Evolutionary conservation across 1,284 basidiomycete genomes (phyloP).

Genomic region (Ganoderma lucidum): DNA sequence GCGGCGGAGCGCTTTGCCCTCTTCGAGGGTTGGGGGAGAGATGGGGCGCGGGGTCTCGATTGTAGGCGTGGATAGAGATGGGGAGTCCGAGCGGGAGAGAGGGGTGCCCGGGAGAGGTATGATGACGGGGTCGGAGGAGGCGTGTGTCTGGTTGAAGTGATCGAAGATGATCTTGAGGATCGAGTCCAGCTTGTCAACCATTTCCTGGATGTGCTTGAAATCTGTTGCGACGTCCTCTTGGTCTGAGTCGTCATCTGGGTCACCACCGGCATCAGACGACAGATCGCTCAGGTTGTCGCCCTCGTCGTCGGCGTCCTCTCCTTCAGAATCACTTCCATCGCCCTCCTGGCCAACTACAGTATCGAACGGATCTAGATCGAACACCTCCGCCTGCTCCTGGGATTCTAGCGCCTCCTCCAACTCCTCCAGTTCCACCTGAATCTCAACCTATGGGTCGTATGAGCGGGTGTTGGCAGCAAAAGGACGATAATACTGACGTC

Average conservation of each 20-base stretch:
- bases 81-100: slow-evolving; percentile 34
- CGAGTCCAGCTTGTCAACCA: slow-evolving; percentile 91
- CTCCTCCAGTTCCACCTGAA: slow-evolving; percentile 95
- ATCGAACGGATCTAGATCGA: slow-evolving; percentile 87
- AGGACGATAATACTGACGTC: slow-evolving; percentile 72
- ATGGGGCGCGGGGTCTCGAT: slow-evolving; percentile 25
- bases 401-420: slow-evolving; percentile 75
- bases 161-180: slow-evolving; percentile 89
- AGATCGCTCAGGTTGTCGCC: slow-evolving; percentile 66
- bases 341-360: slow-evolving; percentile 78
- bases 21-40: slow-evolving; percentile 41
- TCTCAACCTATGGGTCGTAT: slow-evolving; percentile 78
- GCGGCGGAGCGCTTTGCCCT: slow-evolving; percentile 49
- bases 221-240: slow-evolving; percentile 56
- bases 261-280: slow-evolving; percentile 73
- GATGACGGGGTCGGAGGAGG: slow-evolving; percentile 31
- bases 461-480: slow-evolving; percentile 4
- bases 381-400: slow-evolving; percentile 69
- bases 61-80: slow-evolving; percentile 25
- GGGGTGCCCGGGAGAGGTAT: slow-evolving; percentile 37
- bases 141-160: slow-evolving; percentile 70
- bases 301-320: slow-evolving; percentile 56
- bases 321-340: slow-evolving; percentile 63
- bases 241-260: slow-evolving; percentile 54
- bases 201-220: slow-evolving; percentile 78